These are phyloP conservation scores for Geotrichum phurueaensis DNA, from an alignment of 1,139 yeast genomes.

Conservation along the genomic window DNA sequence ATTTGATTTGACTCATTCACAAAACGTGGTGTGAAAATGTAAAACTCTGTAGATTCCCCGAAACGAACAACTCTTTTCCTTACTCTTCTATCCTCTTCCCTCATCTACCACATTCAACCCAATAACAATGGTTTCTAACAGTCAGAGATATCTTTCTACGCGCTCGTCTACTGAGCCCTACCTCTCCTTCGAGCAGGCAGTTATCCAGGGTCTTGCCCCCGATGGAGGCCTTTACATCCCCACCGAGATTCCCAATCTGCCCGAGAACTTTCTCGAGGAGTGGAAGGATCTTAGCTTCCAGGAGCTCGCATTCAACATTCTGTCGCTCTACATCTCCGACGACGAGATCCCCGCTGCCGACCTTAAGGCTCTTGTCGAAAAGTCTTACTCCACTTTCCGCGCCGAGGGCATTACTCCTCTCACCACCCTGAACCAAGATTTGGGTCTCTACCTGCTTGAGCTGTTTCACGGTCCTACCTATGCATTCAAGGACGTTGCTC, in stretches of 20 bases:
- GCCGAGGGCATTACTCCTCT: slow-evolving; percentile 81
- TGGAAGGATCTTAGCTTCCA: slow-evolving; percentile 78
- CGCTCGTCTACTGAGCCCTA: slow-evolving; percentile 55
- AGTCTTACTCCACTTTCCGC: slow-evolving; percentile 87
- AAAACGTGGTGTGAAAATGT: not conserved
- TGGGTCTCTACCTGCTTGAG: slow-evolving; percentile 71
- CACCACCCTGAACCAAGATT: slow-evolving; percentile 49
- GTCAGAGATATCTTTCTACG: slow-evolving; percentile 68
- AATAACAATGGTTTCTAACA: slow-evolving; percentile 12
- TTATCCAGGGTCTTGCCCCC: slow-evolving; percentile 87
- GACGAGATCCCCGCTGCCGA: slow-evolving; percentile 69
- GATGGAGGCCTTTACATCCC: slow-evolving; percentile 97
- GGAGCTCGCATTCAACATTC: slow-evolving; percentile 78
- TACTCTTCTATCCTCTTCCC: not conserved
- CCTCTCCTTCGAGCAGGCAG: slow-evolving; percentile 82
- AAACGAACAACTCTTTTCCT: not conserved
- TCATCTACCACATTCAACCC: not conserved
- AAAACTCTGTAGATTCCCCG: not conserved
- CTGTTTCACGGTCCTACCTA: slow-evolving; percentile 98
- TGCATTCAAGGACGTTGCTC: slow-evolving; percentile 97
- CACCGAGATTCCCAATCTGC: slow-evolving; percentile 65
- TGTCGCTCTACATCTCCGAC: slow-evolving; percentile 67
- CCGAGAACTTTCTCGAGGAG: slow-evolving; percentile 49
- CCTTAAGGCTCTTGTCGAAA: slow-evolving; percentile 52
- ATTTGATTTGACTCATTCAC: not conserved